phyloP scores from a whole-genome alignment of 805 yeast genomes.

The Zygotorulaspora florentina region DNA sequence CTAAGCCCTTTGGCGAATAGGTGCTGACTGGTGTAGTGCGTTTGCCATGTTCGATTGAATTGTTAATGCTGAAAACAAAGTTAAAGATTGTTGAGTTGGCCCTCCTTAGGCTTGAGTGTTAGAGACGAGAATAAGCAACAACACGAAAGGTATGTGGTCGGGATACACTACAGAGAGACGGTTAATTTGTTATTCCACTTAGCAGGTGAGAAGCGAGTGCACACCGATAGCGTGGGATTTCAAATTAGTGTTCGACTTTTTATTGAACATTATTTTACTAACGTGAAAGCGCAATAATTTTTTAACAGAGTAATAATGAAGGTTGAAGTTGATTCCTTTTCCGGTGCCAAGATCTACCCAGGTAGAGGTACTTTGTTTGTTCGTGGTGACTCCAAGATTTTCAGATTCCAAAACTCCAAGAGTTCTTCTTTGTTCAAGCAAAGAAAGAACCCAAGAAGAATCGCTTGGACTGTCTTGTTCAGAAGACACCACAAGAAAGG shows the following conservation, averaged over 20 bases:
- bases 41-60: not conserved
- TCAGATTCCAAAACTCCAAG: constrained; percentile 98
- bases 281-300: not conserved
- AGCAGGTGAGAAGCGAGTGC: too few species aligned
- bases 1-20: too few species aligned
- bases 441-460: constrained; percentile 99
- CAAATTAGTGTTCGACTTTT: not conserved
- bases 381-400: constrained; percentile 99
- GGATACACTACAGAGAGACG: too few species aligned
- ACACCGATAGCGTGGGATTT: not conserved
- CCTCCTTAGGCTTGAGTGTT: not conserved
- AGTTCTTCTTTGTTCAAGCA: constrained; percentile 97
- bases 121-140: constrained; percentile 17
- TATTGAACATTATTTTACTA: not conserved
- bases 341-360: constrained; percentile 99
- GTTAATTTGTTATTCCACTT: too few species aligned
- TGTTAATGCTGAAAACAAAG: not conserved
- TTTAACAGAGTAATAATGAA: constrained; percentile 58
- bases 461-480: constrained; percentile 98
- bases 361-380: constrained; percentile 99
- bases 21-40: too few species aligned
- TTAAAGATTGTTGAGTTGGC: not conserved
- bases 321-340: constrained; percentile 99
- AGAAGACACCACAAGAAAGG: constrained; percentile 99
- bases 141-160: constrained; percentile 26